These are phyloP conservation scores for Apiotrichum sp. DNA, from an alignment of 1,284 basidiomycete species.

Conservation along the genomic window DNA sequence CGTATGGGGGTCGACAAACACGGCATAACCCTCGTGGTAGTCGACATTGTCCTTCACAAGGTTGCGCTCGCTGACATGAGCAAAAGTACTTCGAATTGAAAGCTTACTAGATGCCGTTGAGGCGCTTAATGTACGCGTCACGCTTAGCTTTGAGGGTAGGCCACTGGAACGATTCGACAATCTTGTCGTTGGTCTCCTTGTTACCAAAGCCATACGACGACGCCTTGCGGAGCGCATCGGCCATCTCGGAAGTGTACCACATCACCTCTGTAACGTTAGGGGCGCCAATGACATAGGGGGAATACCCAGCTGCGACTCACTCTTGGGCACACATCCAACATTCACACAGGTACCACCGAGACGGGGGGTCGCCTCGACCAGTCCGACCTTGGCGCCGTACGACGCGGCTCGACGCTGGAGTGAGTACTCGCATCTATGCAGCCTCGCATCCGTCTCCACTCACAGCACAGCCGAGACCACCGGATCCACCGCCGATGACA, in stretches of 20 bases:
- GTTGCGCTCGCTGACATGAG: constrained; percentile 57
- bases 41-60: constrained; percentile 84
- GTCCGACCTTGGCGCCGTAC: constrained; percentile 91
- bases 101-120: constrained; percentile 79
- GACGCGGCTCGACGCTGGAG: constrained; percentile 69
- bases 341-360: constrained; percentile 96
- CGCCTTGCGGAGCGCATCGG: constrained; percentile 69
- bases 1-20: constrained; percentile 60
- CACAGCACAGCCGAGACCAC: constrained; percentile 46
- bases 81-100: not conserved
- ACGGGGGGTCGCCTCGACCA: constrained; percentile 70
- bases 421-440: not conserved
- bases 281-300: no score
- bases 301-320: constrained; percentile 5
- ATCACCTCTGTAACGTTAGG: constrained; percentile 62
- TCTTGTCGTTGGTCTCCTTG: constrained; percentile 48
- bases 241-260: constrained; percentile 97
- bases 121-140: constrained; percentile 84
- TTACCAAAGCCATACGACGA: constrained; percentile 71
- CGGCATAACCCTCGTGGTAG: constrained; percentile 73
- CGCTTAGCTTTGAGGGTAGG: constrained; percentile 83
- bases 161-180: constrained; percentile 74
- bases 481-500: constrained; percentile 47
- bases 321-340: constrained; percentile 46
- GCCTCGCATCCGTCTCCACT: constrained; percentile 10